Evolutionary conservation across 2,329 filamentous ascomycete species (phyloP).

Genomic region (Pseudogymnoascus sp.): DNA sequence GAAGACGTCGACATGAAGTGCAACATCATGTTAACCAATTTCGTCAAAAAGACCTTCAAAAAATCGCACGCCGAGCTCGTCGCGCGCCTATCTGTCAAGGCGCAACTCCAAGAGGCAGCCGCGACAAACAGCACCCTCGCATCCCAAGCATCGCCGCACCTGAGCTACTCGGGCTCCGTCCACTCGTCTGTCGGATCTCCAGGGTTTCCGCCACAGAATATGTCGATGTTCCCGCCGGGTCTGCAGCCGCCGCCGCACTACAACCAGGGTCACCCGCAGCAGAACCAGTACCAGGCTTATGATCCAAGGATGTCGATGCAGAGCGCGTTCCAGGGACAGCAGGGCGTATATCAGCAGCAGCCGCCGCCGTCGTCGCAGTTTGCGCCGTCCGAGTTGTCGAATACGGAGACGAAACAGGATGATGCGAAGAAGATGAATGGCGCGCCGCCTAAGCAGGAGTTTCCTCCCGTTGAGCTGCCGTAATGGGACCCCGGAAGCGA

Average conservation of each 20-base stretch:
- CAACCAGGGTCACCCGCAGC: not conserved
- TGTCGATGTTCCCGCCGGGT: not conserved
- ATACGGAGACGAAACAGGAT: not conserved
- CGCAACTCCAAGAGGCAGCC: slow-evolving; percentile 30
- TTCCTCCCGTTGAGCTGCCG: not conserved
- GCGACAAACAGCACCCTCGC: slow-evolving; percentile 20
- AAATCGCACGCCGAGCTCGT: slow-evolving; percentile 67
- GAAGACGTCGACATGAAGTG: slow-evolving; percentile 81
- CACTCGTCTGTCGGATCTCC: not conserved
- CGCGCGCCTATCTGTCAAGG: slow-evolving; percentile 50
- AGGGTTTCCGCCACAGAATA: not conserved
- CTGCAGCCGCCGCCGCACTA: not conserved
- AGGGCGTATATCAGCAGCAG: not conserved
- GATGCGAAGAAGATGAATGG: not conserved
- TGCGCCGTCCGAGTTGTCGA: not conserved
- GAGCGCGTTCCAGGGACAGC: not conserved
- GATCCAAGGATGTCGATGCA: not conserved
- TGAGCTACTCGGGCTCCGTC: not conserved
- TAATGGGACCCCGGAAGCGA: not conserved
- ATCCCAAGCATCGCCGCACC: not conserved
- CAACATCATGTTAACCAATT: slow-evolving; percentile 66
- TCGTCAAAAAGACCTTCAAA: slow-evolving; percentile 77
- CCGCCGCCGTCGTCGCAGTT: not conserved
- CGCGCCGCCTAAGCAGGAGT: not conserved
- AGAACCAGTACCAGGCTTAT: not conserved